Conservation (phyloP, 805 yeast genomes). For the Babjeviella inositovora region DNA sequence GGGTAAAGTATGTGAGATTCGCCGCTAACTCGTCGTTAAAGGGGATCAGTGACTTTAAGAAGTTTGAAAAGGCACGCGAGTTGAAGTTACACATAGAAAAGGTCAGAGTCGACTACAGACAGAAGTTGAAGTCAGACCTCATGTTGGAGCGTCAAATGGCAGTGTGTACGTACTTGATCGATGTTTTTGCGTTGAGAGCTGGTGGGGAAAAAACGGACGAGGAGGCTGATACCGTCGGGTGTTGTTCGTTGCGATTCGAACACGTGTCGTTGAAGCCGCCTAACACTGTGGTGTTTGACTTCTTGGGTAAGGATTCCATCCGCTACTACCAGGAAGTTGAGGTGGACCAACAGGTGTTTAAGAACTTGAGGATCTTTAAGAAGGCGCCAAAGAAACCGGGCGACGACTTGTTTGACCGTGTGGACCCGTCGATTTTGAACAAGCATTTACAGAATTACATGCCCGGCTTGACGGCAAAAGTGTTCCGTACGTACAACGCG, state of each 20-base stretch:
- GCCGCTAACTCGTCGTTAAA: constrained; percentile 85
- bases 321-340: constrained; percentile 85
- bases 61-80: constrained; percentile 87
- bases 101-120: constrained; percentile 62
- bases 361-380: constrained; percentile 75
- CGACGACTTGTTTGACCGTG: constrained; percentile 81
- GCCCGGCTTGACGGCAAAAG: constrained; percentile 92
- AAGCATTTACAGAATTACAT: constrained; percentile 79
- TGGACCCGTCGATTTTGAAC: constrained; percentile 71
- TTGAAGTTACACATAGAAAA: constrained; percentile 54
- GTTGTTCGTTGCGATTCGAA: constrained; percentile 86
- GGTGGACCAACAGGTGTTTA: constrained; percentile 85
- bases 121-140: constrained; percentile 50
- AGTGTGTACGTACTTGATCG: constrained; percentile 85
- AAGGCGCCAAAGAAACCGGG: constrained; percentile 83
- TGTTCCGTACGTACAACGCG: constrained; percentile 94
- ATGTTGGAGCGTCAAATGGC: constrained; percentile 89
- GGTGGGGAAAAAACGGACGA: constrained; percentile 97
- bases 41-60: constrained; percentile 81
- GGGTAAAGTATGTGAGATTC: constrained; percentile 77
- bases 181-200: constrained; percentile 88
- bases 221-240: constrained; percentile 96
- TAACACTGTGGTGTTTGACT: constrained; percentile 73
- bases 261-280: constrained; percentile 83
- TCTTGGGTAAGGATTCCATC: constrained; percentile 90